Conservation (phyloP, 768 basidiomycete genomes). For the Kwoniella sp. region DNA sequence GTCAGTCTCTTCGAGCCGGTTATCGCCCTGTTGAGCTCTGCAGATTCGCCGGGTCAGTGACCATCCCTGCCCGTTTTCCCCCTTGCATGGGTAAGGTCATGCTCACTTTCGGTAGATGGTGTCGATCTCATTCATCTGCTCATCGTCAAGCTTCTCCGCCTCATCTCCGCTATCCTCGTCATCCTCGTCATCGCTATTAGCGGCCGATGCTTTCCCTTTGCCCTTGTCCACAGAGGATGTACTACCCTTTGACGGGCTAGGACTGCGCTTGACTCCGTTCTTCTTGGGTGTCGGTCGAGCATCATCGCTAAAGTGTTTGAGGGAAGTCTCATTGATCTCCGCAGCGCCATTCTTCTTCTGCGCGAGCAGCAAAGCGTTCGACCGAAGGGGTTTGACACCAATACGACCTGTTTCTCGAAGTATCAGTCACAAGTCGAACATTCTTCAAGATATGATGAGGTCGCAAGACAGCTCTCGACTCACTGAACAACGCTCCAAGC, state of each 20-base stretch:
- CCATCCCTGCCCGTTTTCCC: too few relatives aligned
- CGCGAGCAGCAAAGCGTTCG: slow-evolving; percentile 47
- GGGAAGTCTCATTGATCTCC: slow-evolving; percentile 46
- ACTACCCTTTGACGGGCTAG: slow-evolving; percentile 40
- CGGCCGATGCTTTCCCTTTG: slow-evolving; percentile 58
- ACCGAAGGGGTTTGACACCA: slow-evolving; percentile 65
- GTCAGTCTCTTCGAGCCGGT: slow-evolving; percentile 74
- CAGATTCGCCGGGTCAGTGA: slow-evolving; percentile 17
- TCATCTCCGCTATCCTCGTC: slow-evolving; percentile 76
- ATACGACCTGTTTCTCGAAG: slow-evolving; percentile 54
- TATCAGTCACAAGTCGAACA: neutral
- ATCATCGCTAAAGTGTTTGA: slow-evolving; percentile 59
- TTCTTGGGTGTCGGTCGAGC: slow-evolving; percentile 8
- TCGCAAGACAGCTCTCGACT: slow-evolving; percentile 30
- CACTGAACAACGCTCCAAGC: slow-evolving; percentile 71
- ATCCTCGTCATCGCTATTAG: slow-evolving; percentile 59
- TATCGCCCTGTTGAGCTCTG: slow-evolving; percentile 83
- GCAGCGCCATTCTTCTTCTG: slow-evolving; percentile 53
- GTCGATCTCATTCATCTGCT: slow-evolving; percentile 66
- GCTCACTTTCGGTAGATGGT: slow-evolving; percentile 79
- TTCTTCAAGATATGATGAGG: neutral
- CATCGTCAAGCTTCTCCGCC: slow-evolving; percentile 75
- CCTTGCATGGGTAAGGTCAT: neutral
- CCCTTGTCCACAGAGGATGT: slow-evolving; percentile 36
- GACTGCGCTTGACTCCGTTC: slow-evolving; percentile 18